Percentiles rank a stretch among this genome's conserved stretches.
Conservation (phyloP, 257 asterid species). For the Solanum sitiens region DNA sequence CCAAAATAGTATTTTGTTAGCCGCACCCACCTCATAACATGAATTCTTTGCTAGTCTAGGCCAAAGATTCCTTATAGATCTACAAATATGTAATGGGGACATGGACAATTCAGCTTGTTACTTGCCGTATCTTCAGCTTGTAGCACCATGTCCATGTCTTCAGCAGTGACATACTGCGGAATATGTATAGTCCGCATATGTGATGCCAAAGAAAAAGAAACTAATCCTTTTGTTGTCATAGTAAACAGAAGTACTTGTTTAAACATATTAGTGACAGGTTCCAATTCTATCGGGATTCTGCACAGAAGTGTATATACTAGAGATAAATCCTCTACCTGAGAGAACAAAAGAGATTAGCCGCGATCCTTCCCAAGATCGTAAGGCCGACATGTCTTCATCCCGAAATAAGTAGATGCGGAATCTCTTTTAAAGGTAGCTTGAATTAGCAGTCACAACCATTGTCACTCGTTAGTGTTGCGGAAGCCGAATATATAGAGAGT, state of each 20-base stretch:
- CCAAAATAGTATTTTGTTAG: too few species aligned
- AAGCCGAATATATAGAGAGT: too few species aligned
- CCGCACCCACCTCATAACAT: too few species aligned
- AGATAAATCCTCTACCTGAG: constrained; percentile 40
- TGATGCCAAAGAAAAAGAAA: neutral
- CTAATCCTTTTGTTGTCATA: neutral
- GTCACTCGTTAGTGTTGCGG: too few species aligned
- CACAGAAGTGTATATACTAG: constrained; percentile 36
- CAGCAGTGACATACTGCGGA: constrained; percentile 25
- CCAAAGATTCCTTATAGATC: too few species aligned
- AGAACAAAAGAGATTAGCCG: neutral
- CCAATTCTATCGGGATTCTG: constrained; percentile 18
- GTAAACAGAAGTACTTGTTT: constrained; percentile 23
- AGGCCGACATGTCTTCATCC: too few species aligned
- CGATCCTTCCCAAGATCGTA: neutral
- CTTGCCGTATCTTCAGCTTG: constrained; percentile 35
- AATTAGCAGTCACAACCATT: too few species aligned
- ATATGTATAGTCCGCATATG: neutral
- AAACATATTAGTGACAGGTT: constrained; percentile 18
- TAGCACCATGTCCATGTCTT: neutral
- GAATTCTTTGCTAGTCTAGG: too few species aligned
- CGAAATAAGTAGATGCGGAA: too few species aligned
- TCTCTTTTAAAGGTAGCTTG: too few species aligned
- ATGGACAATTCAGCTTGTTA: constrained; percentile 16
- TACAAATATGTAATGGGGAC: neutral